Percentiles rank a stretch among this genome's conserved stretches.
Evolutionary conservation across 1,139 yeast species (phyloP).

Genomic region (Nakaseomyces glabratus): DNA sequence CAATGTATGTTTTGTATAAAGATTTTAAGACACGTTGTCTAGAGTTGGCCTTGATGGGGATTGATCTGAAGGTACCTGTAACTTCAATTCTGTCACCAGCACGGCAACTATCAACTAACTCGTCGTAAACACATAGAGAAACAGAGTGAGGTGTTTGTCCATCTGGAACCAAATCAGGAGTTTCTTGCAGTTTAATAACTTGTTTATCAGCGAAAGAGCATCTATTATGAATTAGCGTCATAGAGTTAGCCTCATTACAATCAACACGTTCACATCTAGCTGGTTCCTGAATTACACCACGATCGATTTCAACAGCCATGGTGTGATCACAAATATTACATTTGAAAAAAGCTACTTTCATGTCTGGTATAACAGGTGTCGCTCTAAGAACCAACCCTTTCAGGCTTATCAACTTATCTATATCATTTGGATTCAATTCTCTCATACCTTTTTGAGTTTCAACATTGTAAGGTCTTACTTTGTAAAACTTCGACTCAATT

Average conservation of each 20-base stretch:
- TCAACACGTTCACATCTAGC: slow-evolving; percentile 81
- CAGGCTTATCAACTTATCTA: slow-evolving; percentile 82
- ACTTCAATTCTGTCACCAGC: slow-evolving; percentile 97
- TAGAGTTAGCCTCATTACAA: slow-evolving; percentile 79
- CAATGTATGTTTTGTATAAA: slow-evolving; percentile 85
- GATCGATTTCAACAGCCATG: slow-evolving; percentile 80
- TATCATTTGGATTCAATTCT: slow-evolving; percentile 89
- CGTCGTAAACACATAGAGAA: slow-evolving; percentile 90
- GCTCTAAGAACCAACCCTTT: slow-evolving; percentile 87
- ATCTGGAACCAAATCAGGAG: slow-evolving; percentile 97
- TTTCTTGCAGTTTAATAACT: slow-evolving; percentile 86
- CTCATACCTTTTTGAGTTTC: slow-evolving; percentile 75
- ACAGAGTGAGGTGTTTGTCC: slow-evolving; percentile 98
- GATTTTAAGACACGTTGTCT: slow-evolving; percentile 77
- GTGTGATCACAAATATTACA: slow-evolving; percentile 95
- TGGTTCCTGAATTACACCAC: slow-evolving; percentile 93
- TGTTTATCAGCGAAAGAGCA: slow-evolving; percentile 93
- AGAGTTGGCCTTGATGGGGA: slow-evolving; percentile 83
- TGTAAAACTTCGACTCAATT: slow-evolving; percentile 73
- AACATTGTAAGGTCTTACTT: slow-evolving; percentile 79
- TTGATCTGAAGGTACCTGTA: slow-evolving; percentile 88
- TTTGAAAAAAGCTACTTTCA: slow-evolving; percentile 94
- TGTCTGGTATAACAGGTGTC: slow-evolving; percentile 90
- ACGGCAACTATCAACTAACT: slow-evolving; percentile 83
- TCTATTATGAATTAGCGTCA: slow-evolving; percentile 86